Evolutionary conservation across 495 filamentous ascomycete genomes (phyloP), one percentile per base, ranked within the genome.

Genomic region (Stereocaulon alpinum): DNA sequence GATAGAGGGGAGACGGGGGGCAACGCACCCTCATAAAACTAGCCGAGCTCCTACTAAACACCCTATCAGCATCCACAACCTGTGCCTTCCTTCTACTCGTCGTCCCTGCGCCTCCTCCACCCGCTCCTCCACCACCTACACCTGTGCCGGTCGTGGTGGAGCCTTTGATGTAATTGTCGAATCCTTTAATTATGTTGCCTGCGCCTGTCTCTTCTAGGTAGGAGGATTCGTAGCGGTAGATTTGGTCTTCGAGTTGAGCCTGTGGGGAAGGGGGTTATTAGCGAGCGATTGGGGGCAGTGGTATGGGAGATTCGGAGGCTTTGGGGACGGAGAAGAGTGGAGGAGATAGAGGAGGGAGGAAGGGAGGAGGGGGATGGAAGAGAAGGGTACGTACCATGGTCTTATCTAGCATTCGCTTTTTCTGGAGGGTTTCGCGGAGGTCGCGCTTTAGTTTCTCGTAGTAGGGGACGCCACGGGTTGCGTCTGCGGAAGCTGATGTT

Each of bases 91-190:
- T 69, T 58, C 77, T 71, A 29, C 67, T 64, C 6, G 42, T 60
- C 22, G 68, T 69, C n/a, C 68, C 62, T 3, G 65, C 64, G 20
- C 61, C 66, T n/a, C 56, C 59, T 4, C 47, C 47, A 12, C 61
- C 58, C 1, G 68, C 70, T 40, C 67, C 67, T 2, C 47, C 29
- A n/a, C 40, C 32, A 14, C 63, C 58, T 40, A 66, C 67, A 3
- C 47, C 29, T 27, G 42, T 24, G 9, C 63, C 58, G 62, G 24
- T 62, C 61, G 61, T 77, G 0, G 77, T 75, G 7, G 82, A 80
- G 50, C 89, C 89, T 69, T 98, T 98, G 75, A 95, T 92, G 72
- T 96, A 97, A 64, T 87, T 92, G 69, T 98, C 93, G 72, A 97
- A 98, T 43, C 93, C 93, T 62, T 85, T 88, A 73, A 98, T 90